Conservation (phyloP, 2,329 filamentous ascomycete genomes). For the Apiospora arundinis region DNA sequence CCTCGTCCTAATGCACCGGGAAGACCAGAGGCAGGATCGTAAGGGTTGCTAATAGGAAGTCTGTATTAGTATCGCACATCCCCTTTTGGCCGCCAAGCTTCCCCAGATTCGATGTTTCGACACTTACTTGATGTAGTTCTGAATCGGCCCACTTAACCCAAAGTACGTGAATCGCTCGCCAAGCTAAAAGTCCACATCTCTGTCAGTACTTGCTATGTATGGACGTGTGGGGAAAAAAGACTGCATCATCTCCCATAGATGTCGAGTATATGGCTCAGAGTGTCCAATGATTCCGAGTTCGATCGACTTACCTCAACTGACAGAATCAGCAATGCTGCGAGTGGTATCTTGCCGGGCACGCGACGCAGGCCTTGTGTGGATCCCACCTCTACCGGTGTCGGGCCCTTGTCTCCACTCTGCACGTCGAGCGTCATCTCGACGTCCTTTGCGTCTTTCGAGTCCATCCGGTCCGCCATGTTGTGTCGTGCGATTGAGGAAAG, state of each 20-base stretch:
- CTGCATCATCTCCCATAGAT: too few species aligned
- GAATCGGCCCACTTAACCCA: conserved; percentile 62
- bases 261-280: neutral
- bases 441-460: neutral
- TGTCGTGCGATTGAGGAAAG: neutral
- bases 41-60: neutral
- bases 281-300: neutral
- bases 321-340: neutral
- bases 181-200: conserved; percentile 38
- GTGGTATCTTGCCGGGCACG: conserved; percentile 7
- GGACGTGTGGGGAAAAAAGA: too few species aligned
- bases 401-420: neutral
- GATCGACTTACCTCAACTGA: neutral
- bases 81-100: neutral
- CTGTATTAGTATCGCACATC: neutral
- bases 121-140: conserved; percentile 56
- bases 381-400: neutral
- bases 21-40: conserved; percentile 41
- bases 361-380: conserved; percentile 8
- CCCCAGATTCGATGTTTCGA: conserved; percentile 43
- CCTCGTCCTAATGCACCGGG: conserved; percentile 62
- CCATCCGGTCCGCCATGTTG: neutral
- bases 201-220: neutral
- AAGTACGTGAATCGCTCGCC: conserved; percentile 72
- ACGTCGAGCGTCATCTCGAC: neutral